Evolutionary conservation across 2,329 filamentous ascomycete species (phyloP).

Genomic region (Aspergillus pseudoviridinutans): DNA sequence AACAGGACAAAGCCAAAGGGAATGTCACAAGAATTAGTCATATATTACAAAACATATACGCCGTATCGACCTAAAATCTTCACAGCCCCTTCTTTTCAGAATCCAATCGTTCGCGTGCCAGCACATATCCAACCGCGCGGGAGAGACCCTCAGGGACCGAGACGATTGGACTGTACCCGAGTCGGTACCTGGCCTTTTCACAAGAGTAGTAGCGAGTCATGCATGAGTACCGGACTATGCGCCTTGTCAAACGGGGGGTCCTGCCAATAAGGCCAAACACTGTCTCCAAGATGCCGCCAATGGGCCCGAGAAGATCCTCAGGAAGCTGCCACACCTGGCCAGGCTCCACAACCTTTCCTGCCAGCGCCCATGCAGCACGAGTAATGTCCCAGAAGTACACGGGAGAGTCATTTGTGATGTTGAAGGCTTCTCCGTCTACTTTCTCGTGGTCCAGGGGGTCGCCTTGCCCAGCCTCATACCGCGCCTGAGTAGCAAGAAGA

Average conservation of each 20-base stretch:
- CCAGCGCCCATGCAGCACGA: slow-evolving; percentile 66
- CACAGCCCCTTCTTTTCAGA: slow-evolving; percentile 41
- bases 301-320: slow-evolving; percentile 34
- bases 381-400: slow-evolving; percentile 90
- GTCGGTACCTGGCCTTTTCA: slow-evolving; percentile 43
- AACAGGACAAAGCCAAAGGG: background rate
- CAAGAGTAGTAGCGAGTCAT: slow-evolving; percentile 48
- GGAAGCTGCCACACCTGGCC: slow-evolving; percentile 40
- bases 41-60: background rate
- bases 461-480: slow-evolving; percentile 46
- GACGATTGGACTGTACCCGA: slow-evolving; percentile 45
- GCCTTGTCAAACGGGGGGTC: slow-evolving; percentile 43
- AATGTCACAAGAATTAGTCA: background rate
- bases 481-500: slow-evolving; percentile 58
- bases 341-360: slow-evolving; percentile 42
- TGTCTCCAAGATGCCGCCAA: slow-evolving; percentile 42
- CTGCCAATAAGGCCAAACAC: slow-evolving; percentile 42
- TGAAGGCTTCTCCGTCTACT: slow-evolving; percentile 81
- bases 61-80: background rate
- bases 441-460: slow-evolving; percentile 67
- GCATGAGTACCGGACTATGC: slow-evolving; percentile 45
- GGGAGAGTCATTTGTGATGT: slow-evolving; percentile 85
- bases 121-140: slow-evolving; percentile 42
- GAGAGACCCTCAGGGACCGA: slow-evolving; percentile 44
- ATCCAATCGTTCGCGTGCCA: slow-evolving; percentile 30